Evolutionary conservation across 257 asterid species (phyloP).

Genomic region (Catharanthus roseus): DNA sequence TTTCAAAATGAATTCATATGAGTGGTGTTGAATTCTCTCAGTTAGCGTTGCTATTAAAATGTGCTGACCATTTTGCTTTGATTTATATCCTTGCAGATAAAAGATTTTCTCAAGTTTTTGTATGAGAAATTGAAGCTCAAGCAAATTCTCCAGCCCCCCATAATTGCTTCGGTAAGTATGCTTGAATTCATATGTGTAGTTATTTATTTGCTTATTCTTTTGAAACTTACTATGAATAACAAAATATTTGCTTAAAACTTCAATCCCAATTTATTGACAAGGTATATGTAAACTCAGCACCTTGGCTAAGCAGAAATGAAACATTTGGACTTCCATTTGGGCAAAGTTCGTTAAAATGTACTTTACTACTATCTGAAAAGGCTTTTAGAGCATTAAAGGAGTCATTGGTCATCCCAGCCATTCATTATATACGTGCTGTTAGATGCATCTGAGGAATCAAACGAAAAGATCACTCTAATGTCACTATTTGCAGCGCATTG

Average conservation of each 20-base stretch:
- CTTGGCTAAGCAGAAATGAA: neutral
- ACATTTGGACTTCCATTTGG: neutral
- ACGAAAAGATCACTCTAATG: neutral
- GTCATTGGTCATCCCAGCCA: neutral
- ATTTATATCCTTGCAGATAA: slow-evolving; percentile 47
- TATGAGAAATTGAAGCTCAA: slow-evolving; percentile 90
- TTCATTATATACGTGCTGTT: neutral
- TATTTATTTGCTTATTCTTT: neutral
- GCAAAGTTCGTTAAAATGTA: neutral
- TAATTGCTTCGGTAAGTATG: slow-evolving; percentile 89
- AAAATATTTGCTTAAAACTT: neutral
- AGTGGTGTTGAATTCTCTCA: neutral
- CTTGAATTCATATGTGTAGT: neutral
- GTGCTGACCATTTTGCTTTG: neutral
- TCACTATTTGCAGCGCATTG: neutral
- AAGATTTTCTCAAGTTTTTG: slow-evolving; percentile 51
- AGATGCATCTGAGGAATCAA: neutral
- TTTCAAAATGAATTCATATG: neutral
- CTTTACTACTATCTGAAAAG: neutral
- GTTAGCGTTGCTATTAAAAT: neutral
- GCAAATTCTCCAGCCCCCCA: slow-evolving; percentile 93
- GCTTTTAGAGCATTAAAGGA: neutral
- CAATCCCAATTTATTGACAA: neutral
- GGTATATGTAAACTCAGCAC: neutral
- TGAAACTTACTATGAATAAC: neutral